Base-by-base conservation (phyloP, 2,329 filamentous ascomycete species). In the Microdochium bolleyi region DNA sequence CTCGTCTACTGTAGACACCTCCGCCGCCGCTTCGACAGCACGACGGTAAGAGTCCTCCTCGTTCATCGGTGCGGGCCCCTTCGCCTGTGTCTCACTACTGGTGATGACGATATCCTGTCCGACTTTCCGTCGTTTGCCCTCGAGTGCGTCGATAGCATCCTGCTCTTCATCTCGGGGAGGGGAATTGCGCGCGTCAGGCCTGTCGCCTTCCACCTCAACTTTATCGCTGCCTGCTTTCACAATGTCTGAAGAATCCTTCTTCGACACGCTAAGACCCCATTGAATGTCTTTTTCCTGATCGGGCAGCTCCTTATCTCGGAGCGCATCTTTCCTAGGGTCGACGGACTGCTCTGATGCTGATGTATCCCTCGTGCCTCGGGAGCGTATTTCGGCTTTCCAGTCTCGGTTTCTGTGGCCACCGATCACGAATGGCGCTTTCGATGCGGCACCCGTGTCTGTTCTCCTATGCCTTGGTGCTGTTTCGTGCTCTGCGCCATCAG, bases 1-100 rank as follows among this genome's bases (percentile, higher is more conserved):
- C 62, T 94, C 89, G 32, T 89, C 88, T 19, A 95, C 73, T 0
- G 84, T 88, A 3, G 90, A 85, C 27, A 82, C 77, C 22, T 90
- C 87, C 1, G 90, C 91, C 1, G 90, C 86, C 24, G 80, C 73
- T 13, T 80, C 76, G 27, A 92, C 79, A 65, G 92, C 89, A 24
- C 81, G 78, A 30, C 76, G 75, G 62, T 90, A 92, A 2, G 83
- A 84, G 54, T 87, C 85, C 57, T 80, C 74, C 58, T 88, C 85
- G n/a, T 76, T 77, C 14, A 76, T 63, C 3, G 65, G 64, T 4
- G 57, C 48, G 37, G 64, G 49, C 19, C 55, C 59, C 22, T 24
- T 55, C 7, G 24, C 54, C 48, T 25, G 49, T 46, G 57, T 50
- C 25, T 53, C 19, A 2, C 27, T 60, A 30, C 65, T 59, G 25